These are phyloP conservation scores for Fagopyrum tataricum DNA, from an alignment of 148 eudicot species.

Conservation along the genomic window DNA sequence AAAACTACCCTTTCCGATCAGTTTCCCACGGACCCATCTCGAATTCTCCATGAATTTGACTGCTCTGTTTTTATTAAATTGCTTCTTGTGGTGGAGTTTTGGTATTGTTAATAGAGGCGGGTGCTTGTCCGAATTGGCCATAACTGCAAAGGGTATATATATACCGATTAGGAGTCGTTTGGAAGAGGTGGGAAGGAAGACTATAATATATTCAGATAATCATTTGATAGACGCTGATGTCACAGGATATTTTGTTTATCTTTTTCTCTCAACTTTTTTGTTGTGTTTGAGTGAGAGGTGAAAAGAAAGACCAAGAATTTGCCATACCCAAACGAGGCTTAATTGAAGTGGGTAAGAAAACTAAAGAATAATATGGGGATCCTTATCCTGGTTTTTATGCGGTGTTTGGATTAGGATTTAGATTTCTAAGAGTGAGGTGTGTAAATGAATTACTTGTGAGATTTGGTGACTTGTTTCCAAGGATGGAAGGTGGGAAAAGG, in stretches of 20 bases:
- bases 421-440: neutral
- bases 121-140: conserved; percentile 14
- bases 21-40: conserved; percentile 34
- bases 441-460: conserved; percentile 5
- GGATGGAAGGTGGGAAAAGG: neutral
- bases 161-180: conserved; percentile 14
- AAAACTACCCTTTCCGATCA: conserved; percentile 60
- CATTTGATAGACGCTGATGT: neutral
- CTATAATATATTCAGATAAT: neutral
- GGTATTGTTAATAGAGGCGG: neutral
- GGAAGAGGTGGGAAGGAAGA: neutral
- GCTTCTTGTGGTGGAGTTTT: neutral
- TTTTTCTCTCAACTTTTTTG: neutral
- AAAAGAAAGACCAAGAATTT: neutral
- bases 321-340: neutral
- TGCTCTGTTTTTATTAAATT: neutral
- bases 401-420: conserved; percentile 1
- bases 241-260: neutral
- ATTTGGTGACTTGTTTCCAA: neutral
- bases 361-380: neutral
- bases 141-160: conserved; percentile 14
- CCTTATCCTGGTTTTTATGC: conserved; percentile 7
- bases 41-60: conserved; percentile 17
- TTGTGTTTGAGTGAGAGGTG: neutral
- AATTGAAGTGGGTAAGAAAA: conserved; percentile 8